Evolutionary conservation across 2,329 filamentous ascomycete species (phyloP).

Genomic region (Fusarium sp.): DNA sequence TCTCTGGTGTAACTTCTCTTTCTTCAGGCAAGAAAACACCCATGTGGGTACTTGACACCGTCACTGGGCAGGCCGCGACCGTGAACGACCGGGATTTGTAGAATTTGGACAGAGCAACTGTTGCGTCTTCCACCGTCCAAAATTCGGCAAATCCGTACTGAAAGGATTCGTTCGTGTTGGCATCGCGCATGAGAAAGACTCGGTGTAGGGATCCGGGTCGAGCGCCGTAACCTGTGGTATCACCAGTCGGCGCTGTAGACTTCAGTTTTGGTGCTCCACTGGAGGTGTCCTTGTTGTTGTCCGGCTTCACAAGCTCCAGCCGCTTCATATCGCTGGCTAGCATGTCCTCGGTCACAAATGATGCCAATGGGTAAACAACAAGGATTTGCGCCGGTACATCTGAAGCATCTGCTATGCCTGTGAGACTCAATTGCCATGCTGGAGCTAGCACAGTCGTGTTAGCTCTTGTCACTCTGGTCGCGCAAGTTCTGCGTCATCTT

Average conservation of each 20-base stretch:
- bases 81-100: conserved; percentile 81
- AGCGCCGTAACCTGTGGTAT: conserved; percentile 75
- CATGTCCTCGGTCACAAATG: conserved; percentile 78
- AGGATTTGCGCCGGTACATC: conserved; percentile 79
- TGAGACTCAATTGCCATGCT: conserved; percentile 56
- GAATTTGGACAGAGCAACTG: conserved; percentile 79
- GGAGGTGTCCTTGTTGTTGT: conserved; percentile 59
- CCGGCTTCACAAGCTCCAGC: conserved; percentile 73
- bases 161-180: conserved; percentile 78
- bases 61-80: conserved; percentile 79
- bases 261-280: conserved; percentile 67
- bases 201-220: conserved; percentile 80
- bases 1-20: conserved; percentile 66
- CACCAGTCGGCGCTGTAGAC: conserved; percentile 68
- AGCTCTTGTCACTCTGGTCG: background rate
- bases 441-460: conserved; percentile 36
- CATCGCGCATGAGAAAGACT: conserved; percentile 81
- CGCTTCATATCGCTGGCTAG: conserved; percentile 80
- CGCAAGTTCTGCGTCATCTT: conserved; percentile 17
- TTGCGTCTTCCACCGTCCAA: conserved; percentile 79
- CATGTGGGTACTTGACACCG: conserved; percentile 82
- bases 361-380: conserved; percentile 78
- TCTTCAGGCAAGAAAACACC: conserved; percentile 85
- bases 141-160: conserved; percentile 90
- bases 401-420: conserved; percentile 63